Evolutionary conservation across 306 rosid species (phyloP).

Genomic region (Lagenaria siceraria): DNA sequence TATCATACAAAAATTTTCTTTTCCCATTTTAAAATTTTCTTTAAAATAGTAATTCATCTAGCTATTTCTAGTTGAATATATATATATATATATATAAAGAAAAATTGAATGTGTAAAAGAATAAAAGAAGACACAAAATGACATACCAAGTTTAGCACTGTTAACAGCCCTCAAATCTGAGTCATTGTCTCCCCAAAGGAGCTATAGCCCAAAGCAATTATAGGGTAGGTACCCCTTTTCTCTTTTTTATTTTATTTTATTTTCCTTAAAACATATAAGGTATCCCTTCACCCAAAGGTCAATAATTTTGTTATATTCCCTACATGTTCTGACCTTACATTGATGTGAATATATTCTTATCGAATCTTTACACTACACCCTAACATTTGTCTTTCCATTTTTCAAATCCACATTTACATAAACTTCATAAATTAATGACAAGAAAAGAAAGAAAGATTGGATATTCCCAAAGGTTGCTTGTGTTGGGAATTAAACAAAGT

Average conservation of each 20-base stretch:
- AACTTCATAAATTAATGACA: neutral
- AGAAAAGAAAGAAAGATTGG: neutral
- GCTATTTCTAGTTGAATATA: neutral
- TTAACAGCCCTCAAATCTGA: neutral
- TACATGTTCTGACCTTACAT: constrained; percentile 10
- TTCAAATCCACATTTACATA: neutral
- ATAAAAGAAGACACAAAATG: neutral
- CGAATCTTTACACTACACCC: constrained; percentile 36
- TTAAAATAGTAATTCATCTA: neutral
- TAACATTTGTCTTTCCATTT: constrained; percentile 14
- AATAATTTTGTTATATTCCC: constrained; percentile 2
- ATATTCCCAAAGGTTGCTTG: constrained; percentile 1
- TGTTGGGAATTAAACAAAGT: neutral
- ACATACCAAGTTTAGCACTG: neutral
- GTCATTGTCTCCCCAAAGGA: neutral
- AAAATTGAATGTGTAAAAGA: neutral
- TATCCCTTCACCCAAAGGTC: neutral
- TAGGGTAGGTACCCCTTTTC: neutral
- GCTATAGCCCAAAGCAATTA: neutral
- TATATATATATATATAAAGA: too few species aligned
- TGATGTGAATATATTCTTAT: constrained; percentile 12
- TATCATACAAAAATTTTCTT: neutral
- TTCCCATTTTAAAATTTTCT: neutral
- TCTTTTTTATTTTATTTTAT: neutral
- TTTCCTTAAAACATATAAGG: neutral